Evolutionary conservation across 1,284 basidiomycete species (phyloP).

Genomic region (Leccinum pallidistipes): DNA sequence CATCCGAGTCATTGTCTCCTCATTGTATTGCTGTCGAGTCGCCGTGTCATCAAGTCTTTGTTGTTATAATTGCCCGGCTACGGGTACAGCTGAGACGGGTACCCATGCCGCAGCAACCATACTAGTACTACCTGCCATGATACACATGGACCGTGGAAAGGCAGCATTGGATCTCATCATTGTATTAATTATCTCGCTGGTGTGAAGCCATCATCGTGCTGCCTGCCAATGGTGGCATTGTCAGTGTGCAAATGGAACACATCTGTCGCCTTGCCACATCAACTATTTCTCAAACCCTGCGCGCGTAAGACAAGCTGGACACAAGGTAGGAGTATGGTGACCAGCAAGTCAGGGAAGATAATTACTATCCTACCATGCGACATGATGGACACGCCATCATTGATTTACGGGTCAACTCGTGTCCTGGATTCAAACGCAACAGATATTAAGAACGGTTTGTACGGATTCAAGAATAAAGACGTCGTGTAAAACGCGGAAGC

Average conservation of each 20-base stretch:
- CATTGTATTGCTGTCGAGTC: too few relatives aligned
- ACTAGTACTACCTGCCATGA: too few relatives aligned
- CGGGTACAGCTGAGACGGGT: too few relatives aligned
- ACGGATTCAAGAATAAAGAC: neutral
- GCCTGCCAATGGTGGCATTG: neutral
- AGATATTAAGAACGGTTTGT: neutral
- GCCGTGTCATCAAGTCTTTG: too few relatives aligned
- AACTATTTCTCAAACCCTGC: constrained; percentile 57
- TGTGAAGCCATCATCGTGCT: too few relatives aligned
- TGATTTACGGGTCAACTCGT: neutral
- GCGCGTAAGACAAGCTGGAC: constrained; percentile 72
- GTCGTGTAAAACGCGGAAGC: neutral
- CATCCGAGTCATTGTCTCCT: too few relatives aligned
- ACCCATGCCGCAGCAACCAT: too few relatives aligned
- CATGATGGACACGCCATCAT: too few relatives aligned
- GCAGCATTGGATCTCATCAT: too few relatives aligned
- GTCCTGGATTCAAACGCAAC: neutral
- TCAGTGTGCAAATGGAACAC: constrained; percentile 82
- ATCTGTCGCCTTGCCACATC: constrained; percentile 52
- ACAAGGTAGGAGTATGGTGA: constrained; percentile 65
- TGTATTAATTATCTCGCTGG: too few relatives aligned
- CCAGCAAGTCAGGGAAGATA: constrained; percentile 50
- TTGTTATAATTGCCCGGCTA: too few relatives aligned
- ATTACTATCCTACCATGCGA: neutral
- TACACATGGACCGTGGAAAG: too few relatives aligned